Evolutionary conservation across 2,329 filamentous ascomycete species (phyloP).

Genomic region (Leptographium procerum): DNA sequence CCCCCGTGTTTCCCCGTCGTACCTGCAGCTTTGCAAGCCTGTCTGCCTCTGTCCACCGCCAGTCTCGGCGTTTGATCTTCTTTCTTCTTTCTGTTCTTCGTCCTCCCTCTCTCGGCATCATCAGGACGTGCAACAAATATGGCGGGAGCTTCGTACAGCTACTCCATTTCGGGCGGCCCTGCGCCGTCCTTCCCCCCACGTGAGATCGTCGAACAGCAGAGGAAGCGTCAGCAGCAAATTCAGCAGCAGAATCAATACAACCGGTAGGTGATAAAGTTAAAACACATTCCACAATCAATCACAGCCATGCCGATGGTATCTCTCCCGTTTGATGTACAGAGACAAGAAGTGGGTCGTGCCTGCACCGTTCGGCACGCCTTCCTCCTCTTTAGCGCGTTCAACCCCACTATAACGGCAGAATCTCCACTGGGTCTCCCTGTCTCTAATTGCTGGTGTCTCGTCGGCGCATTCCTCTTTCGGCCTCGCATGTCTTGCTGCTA

Average conservation of each 20-base stretch:
- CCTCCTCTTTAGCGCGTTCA: background rate
- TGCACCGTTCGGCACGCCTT: background rate
- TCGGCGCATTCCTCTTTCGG: background rate
- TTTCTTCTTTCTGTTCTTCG: too few relatives aligned
- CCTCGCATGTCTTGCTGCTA: background rate
- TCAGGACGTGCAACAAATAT: background rate
- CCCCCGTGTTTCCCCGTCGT: background rate
- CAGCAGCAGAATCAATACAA: background rate
- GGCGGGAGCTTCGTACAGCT: constrained; percentile 18
- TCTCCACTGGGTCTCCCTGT: background rate
- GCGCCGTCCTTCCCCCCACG: constrained; percentile 20
- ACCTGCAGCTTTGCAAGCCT: too few relatives aligned
- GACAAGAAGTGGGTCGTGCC: background rate
- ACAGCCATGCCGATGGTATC: background rate
- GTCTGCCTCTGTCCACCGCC: background rate
- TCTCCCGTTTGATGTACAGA: background rate
- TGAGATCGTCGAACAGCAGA: constrained; percentile 18
- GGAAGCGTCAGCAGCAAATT: constrained; percentile 15
- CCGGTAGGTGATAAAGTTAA: background rate
- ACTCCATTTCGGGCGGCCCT: constrained; percentile 25
- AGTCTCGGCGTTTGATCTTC: background rate
- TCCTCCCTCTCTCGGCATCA: background rate
- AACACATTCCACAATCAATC: background rate
- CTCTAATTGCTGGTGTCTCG: background rate
- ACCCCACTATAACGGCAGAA: background rate